Conservation (phyloP, 352 stramenopile genomes). For the Phytophthora fragariae region DNA sequence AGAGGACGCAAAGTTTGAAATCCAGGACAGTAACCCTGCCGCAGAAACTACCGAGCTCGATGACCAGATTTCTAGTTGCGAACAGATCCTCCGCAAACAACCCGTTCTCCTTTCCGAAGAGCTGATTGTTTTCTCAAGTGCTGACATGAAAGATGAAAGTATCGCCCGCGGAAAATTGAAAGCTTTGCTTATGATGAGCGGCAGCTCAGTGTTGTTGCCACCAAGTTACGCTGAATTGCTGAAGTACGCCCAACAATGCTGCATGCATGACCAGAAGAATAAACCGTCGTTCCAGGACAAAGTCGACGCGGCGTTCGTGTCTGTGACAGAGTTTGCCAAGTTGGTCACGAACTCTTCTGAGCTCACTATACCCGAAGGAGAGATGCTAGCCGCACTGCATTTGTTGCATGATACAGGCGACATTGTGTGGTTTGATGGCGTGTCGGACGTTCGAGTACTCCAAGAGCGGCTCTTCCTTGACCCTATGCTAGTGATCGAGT, state of each 20-base stretch:
- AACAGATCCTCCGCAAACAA: conserved; percentile 25
- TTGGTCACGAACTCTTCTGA: background rate
- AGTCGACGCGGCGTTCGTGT: conserved; percentile 7
- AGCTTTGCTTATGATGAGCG: conserved; percentile 31
- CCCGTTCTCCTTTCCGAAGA: conserved; percentile 13
- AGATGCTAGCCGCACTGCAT: conserved; percentile 11
- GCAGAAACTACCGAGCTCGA: conserved; percentile 11
- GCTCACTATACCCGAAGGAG: background rate
- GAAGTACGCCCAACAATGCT: background rate
- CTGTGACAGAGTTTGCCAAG: background rate
- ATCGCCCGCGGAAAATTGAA: conserved; percentile 26
- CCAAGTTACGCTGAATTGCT: conserved; percentile 15
- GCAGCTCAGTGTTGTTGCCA: conserved; percentile 18
- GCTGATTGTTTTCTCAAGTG: conserved; percentile 15
- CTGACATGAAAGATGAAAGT: conserved; percentile 8
- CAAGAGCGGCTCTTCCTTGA: conserved; percentile 12
- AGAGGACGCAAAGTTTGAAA: conserved; percentile 20
- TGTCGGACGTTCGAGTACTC: background rate
- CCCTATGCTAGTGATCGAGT: conserved; percentile 18
- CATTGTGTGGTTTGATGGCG: conserved; percentile 23
- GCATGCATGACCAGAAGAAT: conserved; percentile 6
- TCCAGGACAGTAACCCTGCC: conserved; percentile 19
- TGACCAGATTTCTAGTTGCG: conserved; percentile 14
- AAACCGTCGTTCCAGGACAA: conserved; percentile 6
- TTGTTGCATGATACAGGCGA: conserved; percentile 19